These are phyloP conservation scores for Gryganskiella cystojenkinii DNA, from an alignment of 192 early-diverging fungal genomes.

Conservation along the genomic window DNA sequence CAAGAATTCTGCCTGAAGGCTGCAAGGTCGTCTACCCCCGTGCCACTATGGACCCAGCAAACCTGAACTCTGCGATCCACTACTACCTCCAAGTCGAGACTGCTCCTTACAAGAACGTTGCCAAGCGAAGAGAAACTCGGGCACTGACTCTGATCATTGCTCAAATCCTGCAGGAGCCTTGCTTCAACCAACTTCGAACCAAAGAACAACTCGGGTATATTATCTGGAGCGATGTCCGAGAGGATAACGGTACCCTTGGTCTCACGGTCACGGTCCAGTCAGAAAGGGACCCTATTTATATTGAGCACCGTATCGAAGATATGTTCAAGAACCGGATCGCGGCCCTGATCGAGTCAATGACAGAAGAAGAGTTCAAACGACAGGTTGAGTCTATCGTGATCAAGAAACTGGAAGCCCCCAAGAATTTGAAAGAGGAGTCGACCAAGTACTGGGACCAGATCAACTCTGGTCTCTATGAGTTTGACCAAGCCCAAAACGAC, in stretches of 20 bases:
- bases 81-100: conserved; percentile 67
- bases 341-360: conserved; percentile 63
- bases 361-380: conserved; percentile 70
- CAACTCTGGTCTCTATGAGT: conserved; percentile 76
- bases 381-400: conserved; percentile 74
- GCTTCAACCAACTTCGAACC: conserved; percentile 92
- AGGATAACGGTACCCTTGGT: conserved; percentile 66
- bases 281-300: conserved; percentile 78
- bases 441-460: conserved; percentile 76
- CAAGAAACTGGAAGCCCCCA: conserved; percentile 75
- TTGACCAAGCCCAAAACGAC: conserved; percentile 60
- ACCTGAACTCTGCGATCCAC: conserved; percentile 89
- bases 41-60: conserved; percentile 68
- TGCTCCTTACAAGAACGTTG: no score
- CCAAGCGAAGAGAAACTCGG: conserved; percentile 18
- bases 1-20: conserved; percentile 47
- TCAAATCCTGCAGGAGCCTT: conserved; percentile 89
- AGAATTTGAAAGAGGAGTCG: conserved; percentile 81
- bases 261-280: conserved; percentile 85
- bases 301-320: conserved; percentile 76
- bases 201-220: conserved; percentile 84
- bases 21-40: conserved; percentile 50
- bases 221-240: conserved; percentile 63
- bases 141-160: conserved; percentile 66
- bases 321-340: conserved; percentile 65